These are phyloP conservation scores for Vaccinium darrowii DNA, from an alignment of 148 eudicot genomes.

Conservation along the genomic window DNA sequence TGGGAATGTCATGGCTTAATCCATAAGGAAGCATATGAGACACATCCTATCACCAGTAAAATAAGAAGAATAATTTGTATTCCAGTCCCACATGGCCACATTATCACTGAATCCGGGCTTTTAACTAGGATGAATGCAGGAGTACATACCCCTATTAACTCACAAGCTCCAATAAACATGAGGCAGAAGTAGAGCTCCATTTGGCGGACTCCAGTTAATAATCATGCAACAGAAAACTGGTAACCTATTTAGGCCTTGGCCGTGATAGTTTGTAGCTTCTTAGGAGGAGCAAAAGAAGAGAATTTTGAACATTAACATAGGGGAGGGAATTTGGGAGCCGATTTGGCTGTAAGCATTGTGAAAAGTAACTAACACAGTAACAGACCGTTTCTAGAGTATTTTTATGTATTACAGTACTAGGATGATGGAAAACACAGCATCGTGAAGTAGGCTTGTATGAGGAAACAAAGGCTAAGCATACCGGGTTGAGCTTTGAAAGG, in stretches of 20 bases:
- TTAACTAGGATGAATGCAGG: background rate
- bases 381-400: background rate
- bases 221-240: background rate
- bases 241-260: background rate
- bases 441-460: background rate
- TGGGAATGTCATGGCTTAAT: background rate
- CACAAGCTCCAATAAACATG: background rate
- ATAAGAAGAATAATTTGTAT: no score
- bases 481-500: background rate
- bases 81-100: no score
- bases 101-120: background rate
- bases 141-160: background rate
- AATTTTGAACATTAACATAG: background rate
- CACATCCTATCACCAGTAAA: background rate
- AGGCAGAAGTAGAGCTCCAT: background rate
- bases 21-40: background rate
- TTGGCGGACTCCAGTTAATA: background rate
- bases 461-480: background rate
- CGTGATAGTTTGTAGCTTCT: background rate
- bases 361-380: background rate
- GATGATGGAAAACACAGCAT: background rate
- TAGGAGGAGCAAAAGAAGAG: background rate
- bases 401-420: background rate
- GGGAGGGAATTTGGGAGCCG: background rate
- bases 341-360: background rate